phyloP scores from a whole-genome alignment of 106 monocot genomes.

The Dendrobium officinale region DNA sequence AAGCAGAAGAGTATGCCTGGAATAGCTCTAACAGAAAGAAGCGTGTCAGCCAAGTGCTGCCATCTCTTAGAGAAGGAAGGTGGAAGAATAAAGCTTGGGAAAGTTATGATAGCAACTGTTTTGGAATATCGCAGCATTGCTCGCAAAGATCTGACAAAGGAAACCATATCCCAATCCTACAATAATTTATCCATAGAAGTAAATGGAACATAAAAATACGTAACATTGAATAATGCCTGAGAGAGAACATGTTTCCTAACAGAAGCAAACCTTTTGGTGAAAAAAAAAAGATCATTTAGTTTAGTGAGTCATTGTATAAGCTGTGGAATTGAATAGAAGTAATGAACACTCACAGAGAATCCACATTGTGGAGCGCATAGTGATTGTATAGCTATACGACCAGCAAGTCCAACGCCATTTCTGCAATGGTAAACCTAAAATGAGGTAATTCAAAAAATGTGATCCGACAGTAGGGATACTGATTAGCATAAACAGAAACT shows the following conservation, averaged over 20 bases:
- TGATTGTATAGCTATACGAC: constrained; percentile 89
- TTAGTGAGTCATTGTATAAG: background rate
- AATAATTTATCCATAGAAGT: constrained; percentile 26
- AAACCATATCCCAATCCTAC: constrained; percentile 98
- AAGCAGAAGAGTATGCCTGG: constrained; percentile 43
- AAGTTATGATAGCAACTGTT: constrained; percentile 85
- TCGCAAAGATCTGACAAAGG: constrained; percentile 78
- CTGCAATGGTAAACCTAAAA: constrained; percentile 18
- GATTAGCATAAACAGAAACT: background rate
- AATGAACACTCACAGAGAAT: constrained; percentile 30
- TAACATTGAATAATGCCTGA: constrained; percentile 1
- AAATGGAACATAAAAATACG: constrained; percentile 5
- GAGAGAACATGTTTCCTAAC: background rate
- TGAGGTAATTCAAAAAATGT: constrained; percentile 5
- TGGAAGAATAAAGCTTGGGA: constrained; percentile 65
- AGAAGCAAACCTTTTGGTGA: background rate
- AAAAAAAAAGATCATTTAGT: background rate
- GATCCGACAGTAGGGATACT: background rate
- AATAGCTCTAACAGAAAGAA: constrained; percentile 75
- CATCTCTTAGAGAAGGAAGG: constrained; percentile 75
- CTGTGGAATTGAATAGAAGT: background rate
- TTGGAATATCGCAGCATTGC: constrained; percentile 75
- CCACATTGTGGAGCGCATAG: constrained; percentile 88
- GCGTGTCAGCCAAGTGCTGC: constrained; percentile 95
- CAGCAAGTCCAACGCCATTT: constrained; percentile 38